A percentile compares a stretch with the other conserved stretches of the same genome.
Conservation (phyloP, 2,329 filamentous ascomycete genomes). For the Cladosporium colombiae region DNA sequence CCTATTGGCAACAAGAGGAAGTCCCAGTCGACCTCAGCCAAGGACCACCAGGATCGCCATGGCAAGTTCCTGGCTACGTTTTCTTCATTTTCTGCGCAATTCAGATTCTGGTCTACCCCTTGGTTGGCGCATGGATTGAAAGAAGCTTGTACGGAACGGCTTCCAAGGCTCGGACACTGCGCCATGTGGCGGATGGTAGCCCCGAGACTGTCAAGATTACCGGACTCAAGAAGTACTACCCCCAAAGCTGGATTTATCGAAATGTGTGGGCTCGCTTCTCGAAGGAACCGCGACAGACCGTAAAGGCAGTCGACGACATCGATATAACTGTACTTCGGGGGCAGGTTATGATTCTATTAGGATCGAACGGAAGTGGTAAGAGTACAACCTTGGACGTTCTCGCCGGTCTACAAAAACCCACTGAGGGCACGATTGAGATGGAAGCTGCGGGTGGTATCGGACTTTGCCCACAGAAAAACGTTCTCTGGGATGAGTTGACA, state of each 20-base stretch:
- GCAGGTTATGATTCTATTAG: slow-evolving; percentile 82
- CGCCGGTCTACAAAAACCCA: slow-evolving; percentile 76
- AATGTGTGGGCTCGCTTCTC: slow-evolving; percentile 49
- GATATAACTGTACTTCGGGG: slow-evolving; percentile 71
- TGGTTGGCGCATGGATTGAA: slow-evolving; percentile 75
- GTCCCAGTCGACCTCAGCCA: slow-evolving; percentile 62
- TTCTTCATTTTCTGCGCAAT: slow-evolving; percentile 76
- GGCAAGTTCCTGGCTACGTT: slow-evolving; percentile 69
- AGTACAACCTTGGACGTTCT: slow-evolving; percentile 87
- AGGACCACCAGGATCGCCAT: slow-evolving; percentile 58
- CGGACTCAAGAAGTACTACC: slow-evolving; percentile 76
- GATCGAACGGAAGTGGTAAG: slow-evolving; percentile 89
- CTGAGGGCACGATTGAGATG: slow-evolving; percentile 73
- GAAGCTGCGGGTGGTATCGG: slow-evolving; percentile 78
- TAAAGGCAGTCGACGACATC: slow-evolving; percentile 76
- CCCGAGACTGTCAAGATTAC: slow-evolving; percentile 66
- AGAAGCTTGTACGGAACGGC: slow-evolving; percentile 73
- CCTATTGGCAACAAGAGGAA: slow-evolving; percentile 70
- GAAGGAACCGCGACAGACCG: slow-evolving; percentile 59
- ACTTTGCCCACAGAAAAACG: slow-evolving; percentile 89
- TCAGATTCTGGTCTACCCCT: slow-evolving; percentile 75
- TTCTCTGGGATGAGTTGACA: slow-evolving; percentile 86
- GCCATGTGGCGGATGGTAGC: slow-evolving; percentile 29
- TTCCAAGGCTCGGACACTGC: slow-evolving; percentile 53
- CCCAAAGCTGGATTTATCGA: slow-evolving; percentile 60